Evolutionary conservation across 176 grass and related monocot species (phyloP).

Genomic region (Microstegium vimineum): DNA sequence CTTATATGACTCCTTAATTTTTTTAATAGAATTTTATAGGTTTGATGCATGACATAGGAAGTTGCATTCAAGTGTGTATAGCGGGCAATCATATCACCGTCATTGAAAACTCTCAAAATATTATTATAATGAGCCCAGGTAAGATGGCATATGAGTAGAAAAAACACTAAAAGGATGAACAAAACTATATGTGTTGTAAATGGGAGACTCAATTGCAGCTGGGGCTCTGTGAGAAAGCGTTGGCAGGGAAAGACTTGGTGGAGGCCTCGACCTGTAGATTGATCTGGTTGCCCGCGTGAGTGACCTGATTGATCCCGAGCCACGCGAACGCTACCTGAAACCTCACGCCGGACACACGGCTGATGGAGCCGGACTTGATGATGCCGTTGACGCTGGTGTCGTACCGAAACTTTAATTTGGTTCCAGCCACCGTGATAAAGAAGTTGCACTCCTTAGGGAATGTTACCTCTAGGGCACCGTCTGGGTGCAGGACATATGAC

Average conservation of each 20-base stretch:
- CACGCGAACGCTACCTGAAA: not conserved
- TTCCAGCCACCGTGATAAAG: not conserved
- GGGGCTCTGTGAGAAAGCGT: not conserved
- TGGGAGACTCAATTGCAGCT: not conserved
- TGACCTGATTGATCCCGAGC: not conserved
- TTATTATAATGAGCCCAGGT: too few relatives aligned
- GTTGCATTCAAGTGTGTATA: too few relatives aligned
- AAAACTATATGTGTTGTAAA: too few relatives aligned
- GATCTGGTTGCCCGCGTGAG: not conserved
- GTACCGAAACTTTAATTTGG: not conserved
- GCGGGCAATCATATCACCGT: too few relatives aligned
- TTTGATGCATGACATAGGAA: too few relatives aligned
- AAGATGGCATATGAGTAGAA: too few relatives aligned
- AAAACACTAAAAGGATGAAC: too few relatives aligned
- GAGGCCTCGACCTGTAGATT: not conserved
- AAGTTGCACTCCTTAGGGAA: not conserved
- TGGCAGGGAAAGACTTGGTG: not conserved
- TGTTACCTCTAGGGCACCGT: not conserved
- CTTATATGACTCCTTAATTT: too few relatives aligned
- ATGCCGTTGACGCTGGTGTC: not conserved
- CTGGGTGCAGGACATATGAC: not conserved
- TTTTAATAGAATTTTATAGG: too few relatives aligned
- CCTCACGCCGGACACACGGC: not conserved
- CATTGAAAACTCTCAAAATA: too few relatives aligned
- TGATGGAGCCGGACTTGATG: not conserved